These are phyloP conservation scores for Botrytis fabae DNA, from an alignment of 2,329 filamentous ascomycete genomes.

Conservation along the genomic window DNA sequence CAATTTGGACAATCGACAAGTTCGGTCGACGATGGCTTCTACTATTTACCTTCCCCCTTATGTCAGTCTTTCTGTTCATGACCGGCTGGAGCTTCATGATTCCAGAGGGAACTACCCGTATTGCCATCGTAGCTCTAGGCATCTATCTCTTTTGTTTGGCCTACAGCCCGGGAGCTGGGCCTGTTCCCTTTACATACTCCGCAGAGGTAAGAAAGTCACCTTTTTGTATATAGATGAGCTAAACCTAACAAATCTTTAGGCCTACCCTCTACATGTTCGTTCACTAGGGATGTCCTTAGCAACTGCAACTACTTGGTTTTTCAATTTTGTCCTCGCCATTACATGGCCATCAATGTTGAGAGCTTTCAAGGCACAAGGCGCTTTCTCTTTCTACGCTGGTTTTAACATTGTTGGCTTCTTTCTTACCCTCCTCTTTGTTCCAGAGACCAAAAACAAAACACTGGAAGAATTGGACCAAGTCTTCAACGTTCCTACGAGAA, in stretches of 20 bases:
- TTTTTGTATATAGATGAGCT: not conserved
- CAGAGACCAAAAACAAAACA: slow-evolving; percentile 56
- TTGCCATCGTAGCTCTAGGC: slow-evolving; percentile 52
- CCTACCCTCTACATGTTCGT: slow-evolving; percentile 61
- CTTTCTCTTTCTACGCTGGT: slow-evolving; percentile 55
- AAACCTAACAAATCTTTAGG: slow-evolving; percentile 32
- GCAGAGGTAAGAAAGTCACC: slow-evolving; percentile 40
- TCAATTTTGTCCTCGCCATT: slow-evolving; percentile 59
- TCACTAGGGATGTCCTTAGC: slow-evolving; percentile 63
- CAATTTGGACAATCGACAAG: slow-evolving; percentile 66
- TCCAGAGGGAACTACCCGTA: slow-evolving; percentile 39
- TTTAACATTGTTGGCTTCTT: slow-evolving; percentile 55
- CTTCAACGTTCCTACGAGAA: slow-evolving; percentile 9
- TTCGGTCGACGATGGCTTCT: slow-evolving; percentile 66
- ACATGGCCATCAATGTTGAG: slow-evolving; percentile 40
- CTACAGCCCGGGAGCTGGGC: slow-evolving; percentile 63
- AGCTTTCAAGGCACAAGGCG: slow-evolving; percentile 41
- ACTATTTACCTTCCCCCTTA: slow-evolving; percentile 64
- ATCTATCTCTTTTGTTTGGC: slow-evolving; percentile 64
- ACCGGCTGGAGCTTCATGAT: slow-evolving; percentile 56
- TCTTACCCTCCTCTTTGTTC: slow-evolving; percentile 56
- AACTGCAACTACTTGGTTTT: slow-evolving; percentile 59
- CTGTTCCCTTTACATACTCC: slow-evolving; percentile 60
- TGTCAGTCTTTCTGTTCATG: slow-evolving; percentile 54
- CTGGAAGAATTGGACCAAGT: slow-evolving; percentile 39